phyloP scores from a whole-genome alignment of 169 alveolate genomes.

The Toxoplasma gondii region DNA sequence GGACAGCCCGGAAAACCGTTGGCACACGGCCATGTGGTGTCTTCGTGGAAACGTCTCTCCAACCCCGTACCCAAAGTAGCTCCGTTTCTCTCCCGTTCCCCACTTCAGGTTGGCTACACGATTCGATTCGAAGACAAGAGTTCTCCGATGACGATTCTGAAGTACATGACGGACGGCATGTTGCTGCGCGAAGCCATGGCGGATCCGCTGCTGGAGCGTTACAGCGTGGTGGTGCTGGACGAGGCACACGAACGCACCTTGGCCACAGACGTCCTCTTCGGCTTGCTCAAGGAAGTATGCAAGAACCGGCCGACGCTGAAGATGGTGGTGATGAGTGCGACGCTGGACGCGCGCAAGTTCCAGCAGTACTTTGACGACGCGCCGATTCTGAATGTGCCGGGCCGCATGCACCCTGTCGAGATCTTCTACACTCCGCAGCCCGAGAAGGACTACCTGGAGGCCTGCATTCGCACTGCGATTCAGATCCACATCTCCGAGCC shows the following conservation, averaged over 20 bases:
- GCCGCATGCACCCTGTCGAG: slow-evolving; percentile 93
- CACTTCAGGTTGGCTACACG: slow-evolving; percentile 85
- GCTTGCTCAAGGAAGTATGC: slow-evolving; percentile 90
- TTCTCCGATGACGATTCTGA: slow-evolving; percentile 93
- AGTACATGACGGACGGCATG: slow-evolving; percentile 99
- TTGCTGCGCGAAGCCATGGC: slow-evolving; percentile 95
- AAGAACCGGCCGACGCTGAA: slow-evolving; percentile 91
- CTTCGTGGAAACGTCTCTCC: too few relatives aligned
- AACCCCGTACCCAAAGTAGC: too few relatives aligned
- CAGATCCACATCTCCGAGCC: slow-evolving; percentile 96
- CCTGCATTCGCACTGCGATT: slow-evolving; percentile 95
- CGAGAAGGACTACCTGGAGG: slow-evolving; percentile 97
- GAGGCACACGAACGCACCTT: slow-evolving; percentile 99
- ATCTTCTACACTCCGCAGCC: slow-evolving; percentile 93
- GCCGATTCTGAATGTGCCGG: slow-evolving; percentile 91
- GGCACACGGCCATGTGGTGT: too few relatives aligned
- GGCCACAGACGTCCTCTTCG: slow-evolving; percentile 97
- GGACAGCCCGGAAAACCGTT: too few relatives aligned
- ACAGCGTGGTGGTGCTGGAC: slow-evolving; percentile 96
- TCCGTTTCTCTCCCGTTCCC: too few relatives aligned
- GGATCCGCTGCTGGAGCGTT: slow-evolving; percentile 91
- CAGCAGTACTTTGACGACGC: slow-evolving; percentile 95
- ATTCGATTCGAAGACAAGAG: slow-evolving; percentile 95
- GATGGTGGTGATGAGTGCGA: slow-evolving; percentile 98
- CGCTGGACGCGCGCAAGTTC: slow-evolving; percentile 93